Conservation (phyloP, 257 asterid species). For the Rubia yunnanensis region DNA sequence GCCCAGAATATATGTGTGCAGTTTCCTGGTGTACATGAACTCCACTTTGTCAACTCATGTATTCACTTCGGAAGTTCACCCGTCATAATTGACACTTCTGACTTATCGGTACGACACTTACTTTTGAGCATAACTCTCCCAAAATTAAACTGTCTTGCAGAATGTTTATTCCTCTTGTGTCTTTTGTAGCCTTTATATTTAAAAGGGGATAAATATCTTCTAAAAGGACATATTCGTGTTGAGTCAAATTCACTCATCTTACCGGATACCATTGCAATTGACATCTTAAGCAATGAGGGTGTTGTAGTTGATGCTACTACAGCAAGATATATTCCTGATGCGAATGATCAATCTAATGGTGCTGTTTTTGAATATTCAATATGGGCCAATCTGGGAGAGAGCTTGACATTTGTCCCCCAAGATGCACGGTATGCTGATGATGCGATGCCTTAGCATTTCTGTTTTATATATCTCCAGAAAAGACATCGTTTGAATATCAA, state of each 20-base stretch:
- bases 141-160: neutral
- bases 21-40: constrained; percentile 87
- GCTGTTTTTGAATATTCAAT: constrained; percentile 59
- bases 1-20: constrained; percentile 63
- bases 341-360: constrained; percentile 33
- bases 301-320: constrained; percentile 40
- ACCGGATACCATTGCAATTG: constrained; percentile 56
- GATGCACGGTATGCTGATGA: constrained; percentile 55
- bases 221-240: constrained; percentile 61
- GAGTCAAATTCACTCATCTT: constrained; percentile 29
- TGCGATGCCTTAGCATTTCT: constrained; percentile 15
- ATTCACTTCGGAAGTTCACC: constrained; percentile 73
- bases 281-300: constrained; percentile 47
- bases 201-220: constrained; percentile 79
- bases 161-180: neutral
- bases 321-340: constrained; percentile 37
- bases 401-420: constrained; percentile 58
- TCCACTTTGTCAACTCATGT: constrained; percentile 73
- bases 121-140: neutral
- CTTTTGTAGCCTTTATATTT: constrained; percentile 65
- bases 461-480: constrained; percentile 1
- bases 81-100: constrained; percentile 54
- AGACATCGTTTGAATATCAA: neutral
- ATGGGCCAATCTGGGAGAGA: constrained; percentile 71
- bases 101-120: constrained; percentile 44